Evolutionary conservation across 73 alveolate genomes (phyloP), one percentile per base, ranked within the genome.

Genomic region (Paramecium tetraurelia): DNA sequence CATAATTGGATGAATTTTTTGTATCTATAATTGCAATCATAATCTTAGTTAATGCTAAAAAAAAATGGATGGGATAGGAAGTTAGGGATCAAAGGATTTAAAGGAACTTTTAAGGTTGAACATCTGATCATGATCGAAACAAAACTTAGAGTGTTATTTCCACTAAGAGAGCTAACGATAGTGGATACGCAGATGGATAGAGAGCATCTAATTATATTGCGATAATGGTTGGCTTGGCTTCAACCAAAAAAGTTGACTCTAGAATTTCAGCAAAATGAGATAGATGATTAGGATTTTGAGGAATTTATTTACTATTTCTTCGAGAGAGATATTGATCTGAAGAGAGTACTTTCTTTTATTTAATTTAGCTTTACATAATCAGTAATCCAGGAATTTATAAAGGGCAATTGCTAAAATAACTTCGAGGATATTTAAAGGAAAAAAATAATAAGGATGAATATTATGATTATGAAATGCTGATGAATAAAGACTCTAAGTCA

Each of bases 371-470:
- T 1, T 22, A 22, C 24, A 48, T 80, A 11, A 80, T 80, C 9
- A 80, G 90, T 21, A 80, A 80, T 80, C 90, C 90, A 80, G 90
- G 90, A 10, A 80, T 80, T 10, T 80, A 14, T 80, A 80, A 80
- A 35, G 90, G 90, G 14, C 7, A 44, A 14, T 24, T 80, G 16
- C 24, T 80, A 18, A 21, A 29, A 9, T 24, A 80, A 80, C 41
- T 80, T 7, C 20, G 46, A 43, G 10, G 2, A 0, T 44, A 41
- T 22, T 46, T 80, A 20, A 48, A 40, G 46, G 33, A 46, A 22
- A 41, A 8, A 24, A 20, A 80, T 24, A 31, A 22, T 11, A 40
- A 46, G 0, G 5, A 80, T 80, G 20, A 21, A 35, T 24, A 18
- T 4, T 80, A 24, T 80, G 35, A 80, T 8, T 80, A 80, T 22